These are phyloP conservation scores for Tolypocladium tropicale DNA, from an alignment of 2,329 filamentous ascomycete species.

Conservation along the genomic window DNA sequence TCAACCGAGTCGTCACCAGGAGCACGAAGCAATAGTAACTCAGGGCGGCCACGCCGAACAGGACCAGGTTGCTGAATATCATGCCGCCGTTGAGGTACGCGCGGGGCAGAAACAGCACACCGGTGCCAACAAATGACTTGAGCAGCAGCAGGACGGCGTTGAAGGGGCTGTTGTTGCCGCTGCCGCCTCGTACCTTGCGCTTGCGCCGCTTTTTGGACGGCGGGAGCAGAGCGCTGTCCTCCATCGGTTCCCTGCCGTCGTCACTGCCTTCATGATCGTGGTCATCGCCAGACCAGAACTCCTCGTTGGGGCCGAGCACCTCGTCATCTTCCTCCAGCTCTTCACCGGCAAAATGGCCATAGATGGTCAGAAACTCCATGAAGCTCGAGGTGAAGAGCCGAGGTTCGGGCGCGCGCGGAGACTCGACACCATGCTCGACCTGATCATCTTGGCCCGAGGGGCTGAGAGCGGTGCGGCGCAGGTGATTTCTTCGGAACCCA, in stretches of 20 bases:
- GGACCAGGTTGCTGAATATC: conserved; percentile 87
- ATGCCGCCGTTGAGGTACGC: conserved; percentile 96
- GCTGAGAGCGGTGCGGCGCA: conserved; percentile 65
- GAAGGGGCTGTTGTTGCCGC: conserved; percentile 66
- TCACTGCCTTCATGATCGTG: conserved; percentile 53
- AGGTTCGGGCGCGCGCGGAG: conserved; percentile 20
- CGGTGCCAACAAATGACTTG: conserved; percentile 96
- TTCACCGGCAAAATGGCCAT: conserved; percentile 96
- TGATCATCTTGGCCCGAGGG: conserved; percentile 28
- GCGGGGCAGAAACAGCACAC: conserved; percentile 83
- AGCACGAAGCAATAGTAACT: conserved; percentile 98
- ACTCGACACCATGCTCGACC: conserved; percentile 22
- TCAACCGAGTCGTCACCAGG: conserved; percentile 75
- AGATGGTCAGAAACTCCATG: conserved; percentile 88
- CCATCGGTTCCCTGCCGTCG: conserved; percentile 69
- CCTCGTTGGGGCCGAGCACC: conserved; percentile 75
- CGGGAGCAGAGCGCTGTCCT: conserved; percentile 75
- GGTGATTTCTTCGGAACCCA: conserved; percentile 83
- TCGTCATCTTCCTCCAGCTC: conserved; percentile 96
- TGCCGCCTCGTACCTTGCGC: conserved; percentile 63
- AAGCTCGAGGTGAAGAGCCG: conserved; percentile 84
- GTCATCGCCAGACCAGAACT: conserved; percentile 72
- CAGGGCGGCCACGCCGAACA: conserved; percentile 73
- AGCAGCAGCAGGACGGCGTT: conserved; percentile 78
- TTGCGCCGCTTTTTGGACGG: conserved; percentile 63